Conservation (phyloP, 75 land plant species). For the Azolla pinnata region DNA sequence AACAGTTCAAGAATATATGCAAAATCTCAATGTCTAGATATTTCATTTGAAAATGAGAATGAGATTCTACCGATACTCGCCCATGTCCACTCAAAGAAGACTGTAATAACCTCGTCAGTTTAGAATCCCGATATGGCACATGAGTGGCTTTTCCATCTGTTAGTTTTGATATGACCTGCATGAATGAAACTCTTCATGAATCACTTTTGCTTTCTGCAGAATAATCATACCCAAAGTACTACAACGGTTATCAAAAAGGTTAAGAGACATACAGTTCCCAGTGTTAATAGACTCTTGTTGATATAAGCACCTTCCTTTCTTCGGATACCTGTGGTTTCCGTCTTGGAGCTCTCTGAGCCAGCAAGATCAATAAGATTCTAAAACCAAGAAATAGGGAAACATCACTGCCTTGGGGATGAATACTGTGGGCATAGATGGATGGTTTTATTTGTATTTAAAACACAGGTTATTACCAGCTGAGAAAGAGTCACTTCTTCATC, state of each 20-base stretch:
- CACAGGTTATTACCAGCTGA: slow-evolving; percentile 31
- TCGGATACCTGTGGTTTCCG: slow-evolving; percentile 55
- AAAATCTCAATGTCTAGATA: not conserved
- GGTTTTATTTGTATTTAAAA: not conserved
- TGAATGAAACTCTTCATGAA: slow-evolving; percentile 3
- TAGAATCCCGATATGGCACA: slow-evolving; percentile 93
- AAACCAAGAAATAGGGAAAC: not conserved
- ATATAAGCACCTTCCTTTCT: slow-evolving; percentile 58
- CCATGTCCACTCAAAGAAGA: slow-evolving; percentile 97
- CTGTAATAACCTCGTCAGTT: slow-evolving; percentile 84
- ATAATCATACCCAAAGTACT: too few relatives aligned
- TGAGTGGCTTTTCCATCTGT: slow-evolving; percentile 86
- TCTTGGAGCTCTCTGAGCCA: slow-evolving; percentile 63
- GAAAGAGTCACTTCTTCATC: slow-evolving; percentile 59
- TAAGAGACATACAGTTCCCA: slow-evolving; percentile 47
- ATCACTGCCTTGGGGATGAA: not conserved
- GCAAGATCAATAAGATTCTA: slow-evolving; percentile 61
- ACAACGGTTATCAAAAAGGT: not conserved
- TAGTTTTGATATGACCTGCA: slow-evolving; percentile 77
- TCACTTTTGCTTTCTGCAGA: too few relatives aligned
- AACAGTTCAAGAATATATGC: not conserved
- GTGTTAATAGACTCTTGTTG: slow-evolving; percentile 53
- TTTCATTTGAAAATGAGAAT: not conserved
- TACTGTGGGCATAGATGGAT: not conserved
- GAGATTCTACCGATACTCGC: slow-evolving; percentile 57